Evolutionary conservation across 1,284 basidiomycete genomes (phyloP).

Genomic region (Cryptococcus sp.): DNA sequence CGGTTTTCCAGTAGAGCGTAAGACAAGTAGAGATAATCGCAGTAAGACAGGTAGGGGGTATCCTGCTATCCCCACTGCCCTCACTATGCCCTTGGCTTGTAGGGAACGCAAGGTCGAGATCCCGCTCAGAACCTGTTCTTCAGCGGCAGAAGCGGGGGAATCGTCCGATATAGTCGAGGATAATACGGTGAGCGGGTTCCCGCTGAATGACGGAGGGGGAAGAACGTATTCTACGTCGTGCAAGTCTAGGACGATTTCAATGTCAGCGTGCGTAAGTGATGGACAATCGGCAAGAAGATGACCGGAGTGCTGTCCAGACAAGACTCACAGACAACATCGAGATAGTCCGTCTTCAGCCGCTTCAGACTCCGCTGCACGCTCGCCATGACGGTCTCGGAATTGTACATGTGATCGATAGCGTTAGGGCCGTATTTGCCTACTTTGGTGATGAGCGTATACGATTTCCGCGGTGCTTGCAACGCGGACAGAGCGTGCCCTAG

Average conservation of each 20-base stretch:
- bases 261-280: background rate
- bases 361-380: constrained; percentile 72
- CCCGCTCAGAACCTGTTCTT: constrained; percentile 75
- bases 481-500: constrained; percentile 73
- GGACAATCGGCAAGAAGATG: background rate
- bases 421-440: constrained; percentile 78
- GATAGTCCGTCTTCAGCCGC: constrained; percentile 75
- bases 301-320: background rate
- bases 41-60: constrained; percentile 89
- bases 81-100: constrained; percentile 75
- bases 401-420: constrained; percentile 70
- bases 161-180: constrained; percentile 17
- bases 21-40: constrained; percentile 74
- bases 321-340: constrained; percentile 71
- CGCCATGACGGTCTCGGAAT: constrained; percentile 66
- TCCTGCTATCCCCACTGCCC: constrained; percentile 78
- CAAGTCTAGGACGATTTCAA: constrained; percentile 56
- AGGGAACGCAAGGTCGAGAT: constrained; percentile 71
- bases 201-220: constrained; percentile 52
- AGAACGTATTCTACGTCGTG: constrained; percentile 90
- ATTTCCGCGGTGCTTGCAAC: constrained; percentile 76
- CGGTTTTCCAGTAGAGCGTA: constrained; percentile 60
- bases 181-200: constrained; percentile 46
- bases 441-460: constrained; percentile 89
- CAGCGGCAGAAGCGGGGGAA: constrained; percentile 65